Evolutionary conservation across 2,329 filamentous ascomycete species (phyloP), one percentile per base, ranked within the genome.

Genomic region (Colletotrichum truncatum): DNA sequence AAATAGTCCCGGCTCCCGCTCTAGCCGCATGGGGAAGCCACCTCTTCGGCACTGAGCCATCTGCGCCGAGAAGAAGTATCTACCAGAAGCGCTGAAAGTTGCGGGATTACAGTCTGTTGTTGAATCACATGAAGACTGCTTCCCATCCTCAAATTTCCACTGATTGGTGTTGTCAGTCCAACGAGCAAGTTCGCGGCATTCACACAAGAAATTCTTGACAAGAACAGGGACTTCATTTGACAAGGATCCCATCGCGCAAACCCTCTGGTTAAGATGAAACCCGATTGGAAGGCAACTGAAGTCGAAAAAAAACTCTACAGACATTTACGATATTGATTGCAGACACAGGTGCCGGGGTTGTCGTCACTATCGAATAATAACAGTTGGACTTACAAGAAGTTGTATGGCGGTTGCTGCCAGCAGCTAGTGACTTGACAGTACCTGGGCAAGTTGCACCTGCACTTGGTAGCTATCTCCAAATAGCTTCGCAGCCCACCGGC

Each of bases 61-160:
- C 32, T n/a, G 30, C 57, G 39, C 52, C 23, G 36, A 30, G 9
- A 32, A 39, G 26, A 46, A 52, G 48, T 16, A 39, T 25, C 23
- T 18, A 16, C 38, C 26, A 26, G 55, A 12, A 45, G 52, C 36
- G 52, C 53, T 55, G 23, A 51, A 25, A 56, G 34, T 12, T 38
- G 41, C 32, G 26, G 16, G 36, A 48, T 34, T 30, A 54, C 36
- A 25, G 43, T 63, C 21, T 52, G 34, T 49, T 26, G 38, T 38
- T 32, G 46, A 28, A 64, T 62, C 62, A 65, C 62, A 55, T 62
- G 62, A 38, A 51, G 45, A 28, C n/a, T n/a, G 28, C 10, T 9
- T 11, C 12, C 8, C 14, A 28, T 25, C n/a, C 16, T 48, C 32
- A 6, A 39, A 36, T 28, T n/a, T 12, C 16, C 25, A 48, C 26